Base-by-base conservation (phyloP, 441 rosid genomes). In the Gossypium gossypioides region DNA sequence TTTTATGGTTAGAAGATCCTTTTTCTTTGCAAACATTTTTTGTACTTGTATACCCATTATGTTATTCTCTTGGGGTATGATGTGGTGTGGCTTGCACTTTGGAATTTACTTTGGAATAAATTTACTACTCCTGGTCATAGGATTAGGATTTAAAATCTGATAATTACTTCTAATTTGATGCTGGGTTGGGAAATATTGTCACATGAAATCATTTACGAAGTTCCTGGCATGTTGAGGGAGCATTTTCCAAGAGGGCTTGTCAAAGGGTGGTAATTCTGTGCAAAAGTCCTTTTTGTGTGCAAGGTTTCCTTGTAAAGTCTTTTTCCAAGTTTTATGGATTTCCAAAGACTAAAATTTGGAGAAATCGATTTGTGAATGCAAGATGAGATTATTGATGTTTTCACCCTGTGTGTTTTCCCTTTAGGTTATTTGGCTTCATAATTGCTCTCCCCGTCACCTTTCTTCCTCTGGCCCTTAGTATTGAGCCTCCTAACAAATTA, bases 251-350 rank as follows among this genome's bases (percentile, higher is more conserved):
- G 15, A 25, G 71, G 25, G 9, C 37, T 50, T 68, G 18, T n/a
- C 24, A 2, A 18, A 16, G 48, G 61, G 48, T 48, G 60, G 25
- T 52, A 42, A 42, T 34, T 68, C 29, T 2, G 16, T 18, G 10
- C 55, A 18, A 42, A 40, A 52, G 72, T 27, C 15, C 18, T 52
- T 68, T 68, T 46, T 48, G 70, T 37, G 19, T 62, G 67, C 46
- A 16, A 62, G 60, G 25, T 68, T 68, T 68, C 27, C 6, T 52
- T 68, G 6, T 68, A 52, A 68, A 24, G 50, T 54, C 10, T 52
- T 52, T 68, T 46, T n/a, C 57, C 57, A 32, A 60, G 32, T 40
- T 68, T 18, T 29, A 52, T 68, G 59, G 72, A 68, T 68, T 18
- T 52, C 60, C 18, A 68, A 51, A 68, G 48, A 29, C 60, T 52